phyloP scores from a whole-genome alignment of 352 stramenopile species.

The Peronosclerospora sorghi region DNA sequence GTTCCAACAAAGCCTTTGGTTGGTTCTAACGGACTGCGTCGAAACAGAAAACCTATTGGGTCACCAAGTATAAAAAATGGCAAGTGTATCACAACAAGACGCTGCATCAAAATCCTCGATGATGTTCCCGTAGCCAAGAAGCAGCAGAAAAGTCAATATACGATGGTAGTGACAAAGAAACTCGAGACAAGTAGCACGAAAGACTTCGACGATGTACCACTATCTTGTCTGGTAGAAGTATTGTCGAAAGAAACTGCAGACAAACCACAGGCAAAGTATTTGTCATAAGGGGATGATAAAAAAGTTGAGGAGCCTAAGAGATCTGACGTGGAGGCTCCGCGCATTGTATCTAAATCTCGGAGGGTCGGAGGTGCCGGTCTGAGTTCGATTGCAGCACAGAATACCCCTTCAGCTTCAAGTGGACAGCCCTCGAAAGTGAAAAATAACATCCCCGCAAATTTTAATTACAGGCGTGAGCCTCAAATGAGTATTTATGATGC shows the following conservation, averaged over 20 bases:
- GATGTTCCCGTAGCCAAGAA: constrained; percentile 8
- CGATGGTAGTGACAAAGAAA: constrained; percentile 11
- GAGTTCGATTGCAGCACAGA: constrained; percentile 1
- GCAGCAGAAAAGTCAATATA: constrained; percentile 10
- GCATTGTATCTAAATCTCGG: constrained; percentile 17
- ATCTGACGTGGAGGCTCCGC: constrained; percentile 5
- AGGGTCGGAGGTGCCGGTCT: constrained; percentile 10
- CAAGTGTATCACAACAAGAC: constrained; percentile 24
- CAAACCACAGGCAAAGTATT: constrained; percentile 24
- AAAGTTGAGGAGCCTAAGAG: constrained; percentile 17
- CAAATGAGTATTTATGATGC: constrained; percentile 56
- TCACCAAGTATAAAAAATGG: constrained; percentile 29
- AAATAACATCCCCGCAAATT: constrained; percentile 4
- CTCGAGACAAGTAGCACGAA: background rate
- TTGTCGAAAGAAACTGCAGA: constrained; percentile 10
- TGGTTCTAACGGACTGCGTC: constrained; percentile 38
- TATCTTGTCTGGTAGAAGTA: constrained; percentile 13
- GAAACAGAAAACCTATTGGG: constrained; percentile 15
- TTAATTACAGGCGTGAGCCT: constrained; percentile 25
- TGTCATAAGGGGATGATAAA: constrained; percentile 27
- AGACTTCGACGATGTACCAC: constrained; percentile 17
- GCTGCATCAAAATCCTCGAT: constrained; percentile 37
- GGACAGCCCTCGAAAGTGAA: constrained; percentile 3
- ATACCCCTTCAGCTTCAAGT: constrained; percentile 1
- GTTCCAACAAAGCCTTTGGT: constrained; percentile 4